Evolutionary conservation across 805 yeast genomes (phyloP), one percentile per base, ranked within the genome.

Genomic region (Yarrowia osloensis): DNA sequence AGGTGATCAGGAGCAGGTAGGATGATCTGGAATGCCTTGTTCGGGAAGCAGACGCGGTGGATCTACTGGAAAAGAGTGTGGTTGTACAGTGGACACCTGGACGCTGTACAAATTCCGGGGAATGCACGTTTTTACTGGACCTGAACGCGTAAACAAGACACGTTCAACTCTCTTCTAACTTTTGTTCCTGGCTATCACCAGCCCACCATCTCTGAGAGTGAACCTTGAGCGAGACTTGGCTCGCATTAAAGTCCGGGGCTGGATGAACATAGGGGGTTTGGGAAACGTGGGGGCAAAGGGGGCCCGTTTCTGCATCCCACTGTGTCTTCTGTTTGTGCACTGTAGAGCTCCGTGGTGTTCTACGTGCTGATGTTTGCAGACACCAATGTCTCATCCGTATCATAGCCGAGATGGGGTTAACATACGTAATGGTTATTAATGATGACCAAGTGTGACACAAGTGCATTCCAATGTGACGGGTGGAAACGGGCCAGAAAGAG

Each of bases 121-220:
- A n/a, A 29, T 29, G 54, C 37, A n/a, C 26, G 24, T 46, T 46
- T 46, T 12, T 4, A 26, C 15, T 12, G 37, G 54, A 13, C 37
- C 37, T 49, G 55, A 50, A 50, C 39, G 39, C 54, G 39, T 50
- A 50, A 50, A 50, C 55, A 50, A 31, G 39, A 50, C 28, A 19
- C 39, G 39, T 35, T 50, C 55, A 50, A 50, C 55, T 50, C 28
- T 52, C 31, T 33, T 52, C 42, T 35, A 35, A 22, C 59, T 52
- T 52, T 28, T 22, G 59, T 52, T 22, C 59, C 59, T 52, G 59
- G 29, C 42, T 24, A 52, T 52, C 59, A 49, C 55, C 26, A 24
- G 35, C 37, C 35, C 55, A 49, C 26, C 19, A 46, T 46, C 24
- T 17, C 22, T 31, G 39, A 49, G 12, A 50, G 28, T 22, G 42